phyloP scores from a whole-genome alignment of 345 rosid species.

The Melaleuca quinquenervia region DNA sequence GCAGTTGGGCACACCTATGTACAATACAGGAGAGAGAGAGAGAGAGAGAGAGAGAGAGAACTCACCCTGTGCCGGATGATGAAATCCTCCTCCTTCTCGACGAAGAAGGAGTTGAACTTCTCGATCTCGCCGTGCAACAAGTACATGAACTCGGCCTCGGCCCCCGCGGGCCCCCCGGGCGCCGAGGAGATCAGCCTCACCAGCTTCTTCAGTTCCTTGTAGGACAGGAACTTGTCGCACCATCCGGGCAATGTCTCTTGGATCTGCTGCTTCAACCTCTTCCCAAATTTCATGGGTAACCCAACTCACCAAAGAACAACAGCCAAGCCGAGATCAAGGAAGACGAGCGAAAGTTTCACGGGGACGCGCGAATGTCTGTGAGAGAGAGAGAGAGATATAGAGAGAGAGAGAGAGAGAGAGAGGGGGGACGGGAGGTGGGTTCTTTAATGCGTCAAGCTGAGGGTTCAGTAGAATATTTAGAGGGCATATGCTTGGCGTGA shows the following conservation, averaged over 20 bases:
- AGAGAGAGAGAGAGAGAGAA: not conserved
- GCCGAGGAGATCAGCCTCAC: slow-evolving; percentile 35
- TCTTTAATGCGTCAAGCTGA: not conserved
- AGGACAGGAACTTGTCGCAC: slow-evolving; percentile 65
- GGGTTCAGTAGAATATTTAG: slow-evolving; percentile 27
- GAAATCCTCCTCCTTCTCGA: slow-evolving; percentile 90
- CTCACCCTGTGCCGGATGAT: slow-evolving; percentile 64
- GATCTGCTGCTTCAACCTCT: slow-evolving; percentile 69
- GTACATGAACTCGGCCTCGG: slow-evolving; percentile 43
- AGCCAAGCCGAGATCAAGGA: not conserved
- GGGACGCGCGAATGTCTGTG: not conserved
- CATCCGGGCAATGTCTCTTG: slow-evolving; percentile 72
- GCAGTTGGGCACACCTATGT: not conserved
- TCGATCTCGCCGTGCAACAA: slow-evolving; percentile 71
- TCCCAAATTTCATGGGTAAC: slow-evolving; percentile 67
- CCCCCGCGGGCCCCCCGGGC: slow-evolving; percentile 2
- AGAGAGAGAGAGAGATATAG: not conserved
- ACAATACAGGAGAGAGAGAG: not conserved
- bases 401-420: not conserved
- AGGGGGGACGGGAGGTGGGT: not conserved
- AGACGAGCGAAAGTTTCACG: not conserved
- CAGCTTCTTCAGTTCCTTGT: slow-evolving; percentile 73
- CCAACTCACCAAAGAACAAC: not conserved
- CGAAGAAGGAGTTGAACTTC: slow-evolving; percentile 73
- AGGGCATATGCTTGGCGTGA: slow-evolving; percentile 67